Percentiles rank a stretch among this genome's conserved stretches.
Evolutionary conservation across 768 basidiomycete genomes (phyloP).

Genomic region (Hygrophorus russula): DNA sequence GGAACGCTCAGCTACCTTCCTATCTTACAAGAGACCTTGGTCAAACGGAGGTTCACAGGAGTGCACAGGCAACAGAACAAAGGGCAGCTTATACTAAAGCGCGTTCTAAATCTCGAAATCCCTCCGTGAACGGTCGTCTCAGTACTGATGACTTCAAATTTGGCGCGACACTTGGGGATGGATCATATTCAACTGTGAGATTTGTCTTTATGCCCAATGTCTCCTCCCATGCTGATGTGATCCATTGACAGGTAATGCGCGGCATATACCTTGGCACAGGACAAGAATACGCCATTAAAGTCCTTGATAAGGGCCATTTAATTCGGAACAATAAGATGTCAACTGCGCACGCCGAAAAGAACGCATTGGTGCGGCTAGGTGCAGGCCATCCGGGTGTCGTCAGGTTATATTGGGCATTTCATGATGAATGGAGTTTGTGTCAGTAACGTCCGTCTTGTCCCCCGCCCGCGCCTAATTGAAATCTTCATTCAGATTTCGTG

Average conservation of each 20-base stretch:
- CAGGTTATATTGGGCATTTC: constrained; percentile 73
- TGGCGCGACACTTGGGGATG: constrained; percentile 65
- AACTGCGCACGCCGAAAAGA: constrained; percentile 73
- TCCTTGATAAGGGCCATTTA: constrained; percentile 77
- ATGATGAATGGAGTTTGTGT: constrained; percentile 80
- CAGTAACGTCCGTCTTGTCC: constrained; percentile 20
- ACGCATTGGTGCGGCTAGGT: constrained; percentile 63
- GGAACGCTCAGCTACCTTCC: constrained; percentile 33
- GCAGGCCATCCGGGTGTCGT: constrained; percentile 75
- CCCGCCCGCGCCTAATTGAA: not conserved
- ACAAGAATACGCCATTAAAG: constrained; percentile 66
- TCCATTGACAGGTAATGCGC: constrained; percentile 38
- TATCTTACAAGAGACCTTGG: constrained; percentile 53
- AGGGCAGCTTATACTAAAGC: constrained; percentile 13
- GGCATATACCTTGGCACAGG: constrained; percentile 43
- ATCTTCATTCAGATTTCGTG: constrained; percentile 49
- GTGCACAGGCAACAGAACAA: constrained; percentile 9
- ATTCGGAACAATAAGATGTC: constrained; percentile 67
- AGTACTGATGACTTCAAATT: constrained; percentile 61
- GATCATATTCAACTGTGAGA: constrained; percentile 73
- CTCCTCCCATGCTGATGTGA: constrained; percentile 1
- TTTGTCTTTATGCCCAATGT: not conserved
- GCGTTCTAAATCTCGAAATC: constrained; percentile 26
- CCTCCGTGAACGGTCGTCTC: constrained; percentile 33
- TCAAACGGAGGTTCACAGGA: constrained; percentile 18